Evolutionary conservation across 2,329 filamentous ascomycete genomes (phyloP).

Genomic region (Calonectria ilicicola): DNA sequence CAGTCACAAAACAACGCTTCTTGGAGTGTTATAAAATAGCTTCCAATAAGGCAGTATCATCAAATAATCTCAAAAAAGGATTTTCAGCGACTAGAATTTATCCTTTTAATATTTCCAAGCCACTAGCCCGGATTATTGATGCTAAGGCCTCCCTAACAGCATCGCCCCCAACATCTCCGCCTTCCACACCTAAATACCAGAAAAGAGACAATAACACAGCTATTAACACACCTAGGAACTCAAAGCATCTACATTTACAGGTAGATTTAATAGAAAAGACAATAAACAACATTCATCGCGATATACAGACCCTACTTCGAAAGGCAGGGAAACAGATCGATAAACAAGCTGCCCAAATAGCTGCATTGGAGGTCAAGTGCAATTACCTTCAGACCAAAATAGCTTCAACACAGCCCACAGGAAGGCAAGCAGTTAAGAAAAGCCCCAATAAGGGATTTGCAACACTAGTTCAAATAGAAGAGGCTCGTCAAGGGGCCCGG

Average conservation of each 20-base stretch:
- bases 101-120: not conserved
- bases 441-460: no score
- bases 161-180: not conserved
- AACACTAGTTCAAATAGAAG: no score
- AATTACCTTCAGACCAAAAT: no score
- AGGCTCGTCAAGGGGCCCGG: no score
- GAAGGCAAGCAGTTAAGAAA: no score
- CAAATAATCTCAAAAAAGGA: no score
- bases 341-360: not conserved
- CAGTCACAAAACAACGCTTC: no score
- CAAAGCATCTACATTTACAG: not conserved
- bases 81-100: not conserved
- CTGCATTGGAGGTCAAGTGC: no score
- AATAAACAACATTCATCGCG: not conserved
- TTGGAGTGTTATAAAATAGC: no score
- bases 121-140: not conserved
- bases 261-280: not conserved
- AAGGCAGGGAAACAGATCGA: not conserved
- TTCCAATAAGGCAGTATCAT: no score
- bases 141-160: not conserved
- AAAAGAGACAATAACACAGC: not conserved
- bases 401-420: no score
- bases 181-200: not conserved
- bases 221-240: no score
- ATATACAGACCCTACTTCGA: not conserved